These are phyloP conservation scores for Boletus barrowsii DNA, from an alignment of 768 basidiomycete species.

Conservation along the genomic window DNA sequence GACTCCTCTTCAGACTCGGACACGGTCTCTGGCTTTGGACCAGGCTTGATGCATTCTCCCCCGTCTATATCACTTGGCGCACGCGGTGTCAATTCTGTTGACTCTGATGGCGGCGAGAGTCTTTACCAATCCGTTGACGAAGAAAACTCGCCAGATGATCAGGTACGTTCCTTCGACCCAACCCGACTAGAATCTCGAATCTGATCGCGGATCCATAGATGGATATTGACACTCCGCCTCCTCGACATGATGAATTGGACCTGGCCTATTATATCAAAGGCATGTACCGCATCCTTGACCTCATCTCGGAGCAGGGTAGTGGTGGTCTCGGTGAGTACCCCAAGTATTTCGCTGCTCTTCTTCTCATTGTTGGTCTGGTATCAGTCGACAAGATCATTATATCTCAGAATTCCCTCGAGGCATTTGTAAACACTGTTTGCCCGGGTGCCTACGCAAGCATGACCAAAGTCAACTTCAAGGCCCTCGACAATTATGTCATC, in stretches of 20 bases:
- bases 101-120: constrained; percentile 11
- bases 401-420: constrained; percentile 44
- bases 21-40: not conserved
- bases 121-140: constrained; percentile 14
- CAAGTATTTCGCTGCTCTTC: no score
- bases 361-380: not conserved
- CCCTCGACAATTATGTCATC: constrained; percentile 43
- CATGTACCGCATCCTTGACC: constrained; percentile 53
- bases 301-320: constrained; percentile 49
- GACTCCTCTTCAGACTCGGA: constrained; percentile 8
- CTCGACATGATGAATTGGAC: constrained; percentile 16
- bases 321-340: constrained; percentile 46
- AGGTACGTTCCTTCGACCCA: constrained; percentile 7
- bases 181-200: not conserved
- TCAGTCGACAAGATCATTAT: constrained; percentile 66
- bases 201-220: constrained; percentile 14
- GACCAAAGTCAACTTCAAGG: constrained; percentile 55
- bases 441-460: constrained; percentile 53
- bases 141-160: not conserved
- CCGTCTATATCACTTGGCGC: not conserved
- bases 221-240: constrained; percentile 6
- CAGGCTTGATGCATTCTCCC: constrained; percentile 6
- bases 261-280: constrained; percentile 36
- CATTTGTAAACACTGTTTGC: constrained; percentile 45
- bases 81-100: not conserved